phyloP scores from a whole-genome alignment of 768 basidiomycete species.

The Dendrothele bispora region DNA sequence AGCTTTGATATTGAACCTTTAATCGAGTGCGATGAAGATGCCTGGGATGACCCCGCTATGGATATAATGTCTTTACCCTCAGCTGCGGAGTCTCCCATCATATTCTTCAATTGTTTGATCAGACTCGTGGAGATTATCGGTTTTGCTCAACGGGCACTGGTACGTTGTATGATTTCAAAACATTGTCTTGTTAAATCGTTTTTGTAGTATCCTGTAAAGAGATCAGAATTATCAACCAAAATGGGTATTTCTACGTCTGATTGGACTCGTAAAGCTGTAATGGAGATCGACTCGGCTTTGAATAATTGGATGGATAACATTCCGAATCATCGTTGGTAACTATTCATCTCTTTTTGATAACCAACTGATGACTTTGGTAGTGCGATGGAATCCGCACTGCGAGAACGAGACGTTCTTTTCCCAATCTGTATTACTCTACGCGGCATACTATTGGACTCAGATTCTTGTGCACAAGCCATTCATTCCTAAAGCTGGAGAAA shows the following conservation, averaged over 20 bases:
- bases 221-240: too few species aligned
- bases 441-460: conserved; percentile 34
- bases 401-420: conserved; percentile 28
- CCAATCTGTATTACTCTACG: conserved; percentile 30
- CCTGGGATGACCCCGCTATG: conserved; percentile 5
- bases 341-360: background rate
- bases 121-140: conserved; percentile 2
- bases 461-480: conserved; percentile 32
- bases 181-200: background rate
- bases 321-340: conserved; percentile 39
- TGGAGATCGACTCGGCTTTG: conserved; percentile 38
- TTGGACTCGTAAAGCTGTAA: background rate
- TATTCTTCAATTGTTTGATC: conserved; percentile 1
- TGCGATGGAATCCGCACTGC: conserved; percentile 42
- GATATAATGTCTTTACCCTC: conserved; percentile 2
- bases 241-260: background rate
- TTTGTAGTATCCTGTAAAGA: conserved; percentile 3
- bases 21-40: conserved; percentile 54
- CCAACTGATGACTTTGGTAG: too few species aligned
- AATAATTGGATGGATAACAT: conserved; percentile 61
- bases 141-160: conserved; percentile 1
- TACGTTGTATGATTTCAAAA: background rate
- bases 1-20: conserved; percentile 48
- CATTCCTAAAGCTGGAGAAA: conserved; percentile 41
- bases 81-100: conserved; percentile 1